A percentile compares a stretch with the other conserved stretches of the same genome.
phyloP scores from a whole-genome alignment of 345 rosid genomes.

The Microthlaspi erraticum region DNA sequence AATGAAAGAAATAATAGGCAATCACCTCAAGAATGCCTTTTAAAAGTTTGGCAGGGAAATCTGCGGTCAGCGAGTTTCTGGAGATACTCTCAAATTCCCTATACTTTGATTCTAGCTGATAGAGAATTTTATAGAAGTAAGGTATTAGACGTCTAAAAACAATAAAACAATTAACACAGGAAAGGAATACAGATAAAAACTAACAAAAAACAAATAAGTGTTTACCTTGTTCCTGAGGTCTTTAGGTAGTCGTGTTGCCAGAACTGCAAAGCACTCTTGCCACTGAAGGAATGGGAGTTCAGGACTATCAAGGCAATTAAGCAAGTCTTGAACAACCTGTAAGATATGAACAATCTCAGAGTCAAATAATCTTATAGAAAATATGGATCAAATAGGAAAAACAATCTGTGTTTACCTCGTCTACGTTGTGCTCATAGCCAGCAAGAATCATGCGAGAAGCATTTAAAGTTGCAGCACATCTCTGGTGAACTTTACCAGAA shows the following conservation, averaged over 20 bases:
- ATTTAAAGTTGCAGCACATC: constrained; percentile 89
- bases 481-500: constrained; percentile 95
- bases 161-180: not conserved
- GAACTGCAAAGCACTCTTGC: constrained; percentile 94
- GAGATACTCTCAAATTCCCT: constrained; percentile 66
- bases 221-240: constrained; percentile 79
- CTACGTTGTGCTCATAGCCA: constrained; percentile 88
- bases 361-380: constrained; percentile 9
- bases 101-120: constrained; percentile 83
- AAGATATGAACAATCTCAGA: constrained; percentile 32
- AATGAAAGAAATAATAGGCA: constrained; percentile 36
- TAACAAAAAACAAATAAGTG: constrained; percentile 23
- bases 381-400: constrained; percentile 1
- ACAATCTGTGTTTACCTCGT: constrained; percentile 60
- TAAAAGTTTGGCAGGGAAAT: constrained; percentile 86
- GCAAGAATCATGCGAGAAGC: constrained; percentile 97
- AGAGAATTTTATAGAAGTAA: constrained; percentile 13
- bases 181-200: constrained; percentile 10
- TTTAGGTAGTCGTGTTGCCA: constrained; percentile 89
- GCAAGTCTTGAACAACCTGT: constrained; percentile 90
- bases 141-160: not conserved
- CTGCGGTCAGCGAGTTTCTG: constrained; percentile 58
- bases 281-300: constrained; percentile 97
- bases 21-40: constrained; percentile 76
- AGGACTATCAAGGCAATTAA: constrained; percentile 87